A percentile compares a stretch with the other conserved stretches of the same genome.
These are phyloP conservation scores for Nigrospora oryzae DNA, from an alignment of 2,329 filamentous ascomycete genomes.

Conservation along the genomic window DNA sequence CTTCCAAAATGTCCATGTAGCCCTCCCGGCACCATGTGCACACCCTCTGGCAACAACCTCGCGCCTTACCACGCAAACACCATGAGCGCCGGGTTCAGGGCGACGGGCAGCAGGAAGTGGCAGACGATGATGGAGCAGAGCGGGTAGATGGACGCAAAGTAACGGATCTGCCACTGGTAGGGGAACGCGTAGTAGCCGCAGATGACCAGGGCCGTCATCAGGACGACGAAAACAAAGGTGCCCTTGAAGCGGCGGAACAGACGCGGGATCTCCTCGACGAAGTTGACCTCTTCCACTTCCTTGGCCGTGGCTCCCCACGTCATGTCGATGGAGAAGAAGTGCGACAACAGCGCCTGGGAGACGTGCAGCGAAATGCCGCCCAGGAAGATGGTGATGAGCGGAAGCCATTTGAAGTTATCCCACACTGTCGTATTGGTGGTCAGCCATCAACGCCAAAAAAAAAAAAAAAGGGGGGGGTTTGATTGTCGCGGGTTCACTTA, in stretches of 20 bases:
- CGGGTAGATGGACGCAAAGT: conserved; percentile 53
- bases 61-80: conserved; percentile 46
- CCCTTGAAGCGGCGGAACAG: conserved; percentile 22
- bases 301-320: conserved; percentile 24
- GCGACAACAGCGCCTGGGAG: conserved; percentile 28
- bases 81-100: conserved; percentile 57
- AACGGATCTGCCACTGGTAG: conserved; percentile 43
- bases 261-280: conserved; percentile 21
- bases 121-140: conserved; percentile 39
- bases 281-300: conserved; percentile 23
- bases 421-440: conserved; percentile 22
- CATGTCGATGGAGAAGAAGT: conserved; percentile 35
- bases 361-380: conserved; percentile 34
- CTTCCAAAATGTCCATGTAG: neutral
- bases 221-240: conserved; percentile 18
- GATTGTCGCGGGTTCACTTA: conserved; percentile 14
- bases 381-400: conserved; percentile 31
- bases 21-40: neutral
- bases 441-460: neutral
- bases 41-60: neutral
- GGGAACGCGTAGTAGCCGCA: conserved; percentile 19
- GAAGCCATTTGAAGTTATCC: conserved; percentile 45
- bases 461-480: neutral
- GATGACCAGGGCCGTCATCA: conserved; percentile 18
- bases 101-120: conserved; percentile 51